Conservation (phyloP, 1,284 basidiomycete genomes). For the Rhodotorula sp. region DNA sequence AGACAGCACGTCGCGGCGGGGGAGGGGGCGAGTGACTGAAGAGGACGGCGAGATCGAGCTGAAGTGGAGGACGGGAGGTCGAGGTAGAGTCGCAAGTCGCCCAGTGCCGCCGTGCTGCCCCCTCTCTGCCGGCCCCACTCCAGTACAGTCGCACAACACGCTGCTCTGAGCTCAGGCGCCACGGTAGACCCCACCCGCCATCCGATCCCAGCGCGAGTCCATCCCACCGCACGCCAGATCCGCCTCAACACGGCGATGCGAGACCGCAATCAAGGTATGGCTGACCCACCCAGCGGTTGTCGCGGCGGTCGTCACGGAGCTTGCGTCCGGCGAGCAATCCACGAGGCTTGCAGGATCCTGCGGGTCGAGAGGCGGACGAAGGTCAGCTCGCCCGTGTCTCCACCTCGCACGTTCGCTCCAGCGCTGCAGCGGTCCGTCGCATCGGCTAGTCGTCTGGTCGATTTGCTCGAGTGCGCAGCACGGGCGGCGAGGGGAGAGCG, state of each 20-base stretch:
- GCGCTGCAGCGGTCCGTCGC: no score
- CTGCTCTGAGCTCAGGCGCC: no score
- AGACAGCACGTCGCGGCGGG: neutral
- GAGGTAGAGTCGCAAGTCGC: no score
- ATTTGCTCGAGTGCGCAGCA: neutral
- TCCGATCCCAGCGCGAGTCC: no score
- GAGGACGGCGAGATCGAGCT: neutral
- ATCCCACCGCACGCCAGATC: neutral
- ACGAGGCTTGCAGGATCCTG: slow-evolving; percentile 66
- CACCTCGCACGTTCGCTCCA: neutral
- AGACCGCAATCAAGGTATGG: neutral
- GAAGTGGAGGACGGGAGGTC: neutral
- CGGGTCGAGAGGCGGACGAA: neutral
- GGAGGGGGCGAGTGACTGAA: neutral
- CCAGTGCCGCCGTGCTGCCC: no score
- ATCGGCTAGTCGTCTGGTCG: neutral
- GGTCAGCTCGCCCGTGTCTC: slow-evolving; percentile 5
- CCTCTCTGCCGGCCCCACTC: no score
- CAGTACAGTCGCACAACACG: no score
- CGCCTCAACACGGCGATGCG: neutral
- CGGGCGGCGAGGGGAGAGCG: no score
- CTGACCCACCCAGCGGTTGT: slow-evolving; percentile 84
- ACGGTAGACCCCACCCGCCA: no score
- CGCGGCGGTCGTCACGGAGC: slow-evolving; percentile 88
- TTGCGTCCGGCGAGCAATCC: slow-evolving; percentile 99